Evolutionary conservation across 2,329 filamentous ascomycete genomes (phyloP), one percentile per base, ranked within the genome.

Genomic region (Elsinoe australis): DNA sequence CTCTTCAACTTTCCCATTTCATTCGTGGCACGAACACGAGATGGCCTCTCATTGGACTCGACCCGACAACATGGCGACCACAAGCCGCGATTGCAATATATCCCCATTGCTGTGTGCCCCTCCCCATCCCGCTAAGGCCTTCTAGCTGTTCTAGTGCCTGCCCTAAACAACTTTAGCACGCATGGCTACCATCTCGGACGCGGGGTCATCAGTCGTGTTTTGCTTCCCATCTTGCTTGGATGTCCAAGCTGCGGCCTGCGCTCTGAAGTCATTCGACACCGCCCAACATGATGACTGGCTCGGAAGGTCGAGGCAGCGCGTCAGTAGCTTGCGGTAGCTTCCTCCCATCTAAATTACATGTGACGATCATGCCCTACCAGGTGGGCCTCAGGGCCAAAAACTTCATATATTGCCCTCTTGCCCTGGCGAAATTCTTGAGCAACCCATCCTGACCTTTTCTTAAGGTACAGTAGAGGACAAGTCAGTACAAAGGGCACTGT

Each of bases 321-420:
- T 3, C 24, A 31, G 39, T 44, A 29, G 39, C 26, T 31, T n/a
- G 8, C 26, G n/a, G 39, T 29, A 44, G 26, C 26, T 29, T 17
- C 22, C 39, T 31, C 29, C 39, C 39, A 5, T n/a, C 24, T 18
- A 19, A 18, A 26, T 44, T 44, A 18, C 24, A 4, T 9, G 22
- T 44, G 39, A 31, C 39, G 39, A 44, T 44, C 39, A 31, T 44
- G 39, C 39, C 39, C 39, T 44, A 19, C 39, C 39, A 44, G 39
- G 28, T 44, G 17, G 24, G 32, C 28, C 39, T 21, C 39, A 44
- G 39, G 24, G 28, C 28, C 39, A 44, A n/a, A 44, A 44, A 32
- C 12, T 32, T 32, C 14, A 44, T 44, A 44, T 44, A 44, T 44
- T 19, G 39, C 12, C 7, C 39, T 21, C 12, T 44, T 21, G 22